A percentile compares a stretch with the other conserved stretches of the same genome.
Evolutionary conservation across 257 asterid species (phyloP).

Genomic region (Lycium barbarum): DNA sequence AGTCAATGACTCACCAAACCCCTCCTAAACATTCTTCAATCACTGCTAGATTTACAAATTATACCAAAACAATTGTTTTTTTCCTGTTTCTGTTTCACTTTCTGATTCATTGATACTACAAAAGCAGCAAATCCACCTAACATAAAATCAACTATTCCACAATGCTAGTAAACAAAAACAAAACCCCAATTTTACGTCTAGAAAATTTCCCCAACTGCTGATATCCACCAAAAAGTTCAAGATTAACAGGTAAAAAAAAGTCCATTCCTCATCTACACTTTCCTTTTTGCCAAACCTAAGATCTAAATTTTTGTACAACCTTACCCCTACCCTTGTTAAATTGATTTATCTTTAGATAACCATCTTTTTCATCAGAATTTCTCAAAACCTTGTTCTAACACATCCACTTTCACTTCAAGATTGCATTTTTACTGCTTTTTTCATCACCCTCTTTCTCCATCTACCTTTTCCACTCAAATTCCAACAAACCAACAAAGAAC

Average conservation of each 20-base stretch:
- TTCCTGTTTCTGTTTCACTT: constrained; percentile 19
- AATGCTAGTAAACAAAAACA: constrained; percentile 24
- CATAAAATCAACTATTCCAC: neutral
- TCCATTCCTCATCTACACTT: neutral
- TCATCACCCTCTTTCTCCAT: constrained; percentile 2
- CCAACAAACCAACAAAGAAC: constrained; percentile 25
- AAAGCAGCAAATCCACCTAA: constrained; percentile 17
- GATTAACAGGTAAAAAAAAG: constrained; percentile 16
- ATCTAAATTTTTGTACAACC: too few species aligned
- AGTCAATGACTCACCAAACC: constrained; percentile 27
- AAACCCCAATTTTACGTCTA: neutral
- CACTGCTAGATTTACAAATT: constrained; percentile 9
- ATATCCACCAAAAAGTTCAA: neutral
- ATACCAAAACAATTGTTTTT: constrained; percentile 27
- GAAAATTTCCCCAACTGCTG: neutral
- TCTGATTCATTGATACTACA: constrained; percentile 14
- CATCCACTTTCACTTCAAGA: neutral
- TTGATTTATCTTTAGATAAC: too few species aligned
- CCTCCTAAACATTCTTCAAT: constrained; percentile 15
- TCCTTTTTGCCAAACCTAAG: neutral
- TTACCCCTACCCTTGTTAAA: too few species aligned
- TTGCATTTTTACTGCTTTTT: neutral
- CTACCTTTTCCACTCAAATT: too few species aligned
- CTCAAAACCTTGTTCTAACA: too few species aligned
- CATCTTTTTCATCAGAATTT: too few species aligned